Evolutionary conservation across 306 rosid species (phyloP).

Genomic region (Castanospermum australe): DNA sequence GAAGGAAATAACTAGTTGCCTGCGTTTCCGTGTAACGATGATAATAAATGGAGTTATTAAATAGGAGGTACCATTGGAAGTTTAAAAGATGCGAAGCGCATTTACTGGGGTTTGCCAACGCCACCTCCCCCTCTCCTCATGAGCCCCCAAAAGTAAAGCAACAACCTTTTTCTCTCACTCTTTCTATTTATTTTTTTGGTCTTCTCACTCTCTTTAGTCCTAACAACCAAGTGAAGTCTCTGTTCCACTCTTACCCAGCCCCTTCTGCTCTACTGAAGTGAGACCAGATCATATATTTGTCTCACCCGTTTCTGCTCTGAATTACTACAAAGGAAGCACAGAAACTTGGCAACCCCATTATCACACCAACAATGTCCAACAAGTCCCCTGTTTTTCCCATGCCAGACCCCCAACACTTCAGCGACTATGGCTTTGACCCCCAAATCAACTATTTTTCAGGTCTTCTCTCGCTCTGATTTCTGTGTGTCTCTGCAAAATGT

Average conservation of each 20-base stretch:
- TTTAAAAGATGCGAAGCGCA: slow-evolving; percentile 22
- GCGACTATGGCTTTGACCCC: slow-evolving; percentile 97
- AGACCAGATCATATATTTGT: too few relatives aligned
- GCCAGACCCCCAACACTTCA: slow-evolving; percentile 85
- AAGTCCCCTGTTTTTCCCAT: slow-evolving; percentile 82
- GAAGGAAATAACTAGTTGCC: background rate
- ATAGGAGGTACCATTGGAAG: background rate
- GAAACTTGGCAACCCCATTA: background rate
- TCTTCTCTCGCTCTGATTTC: background rate
- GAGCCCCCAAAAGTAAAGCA: slow-evolving; percentile 27
- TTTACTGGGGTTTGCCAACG: slow-evolving; percentile 40
- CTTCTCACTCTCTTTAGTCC: background rate
- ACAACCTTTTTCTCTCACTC: background rate
- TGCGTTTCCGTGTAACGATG: background rate
- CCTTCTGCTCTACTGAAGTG: too few relatives aligned
- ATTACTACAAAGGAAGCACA: background rate
- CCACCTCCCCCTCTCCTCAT: slow-evolving; percentile 9
- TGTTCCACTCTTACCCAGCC: background rate
- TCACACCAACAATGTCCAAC: slow-evolving; percentile 46
- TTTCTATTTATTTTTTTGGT: too few relatives aligned
- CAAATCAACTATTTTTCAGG: slow-evolving; percentile 92
- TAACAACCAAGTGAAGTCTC: too few relatives aligned
- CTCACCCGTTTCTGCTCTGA: background rate
- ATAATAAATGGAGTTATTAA: background rate
- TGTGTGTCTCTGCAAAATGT: too few relatives aligned